These are phyloP conservation scores for Fraxinus sp. DNA, from an alignment of 305 asterid species.

Conservation along the genomic window DNA sequence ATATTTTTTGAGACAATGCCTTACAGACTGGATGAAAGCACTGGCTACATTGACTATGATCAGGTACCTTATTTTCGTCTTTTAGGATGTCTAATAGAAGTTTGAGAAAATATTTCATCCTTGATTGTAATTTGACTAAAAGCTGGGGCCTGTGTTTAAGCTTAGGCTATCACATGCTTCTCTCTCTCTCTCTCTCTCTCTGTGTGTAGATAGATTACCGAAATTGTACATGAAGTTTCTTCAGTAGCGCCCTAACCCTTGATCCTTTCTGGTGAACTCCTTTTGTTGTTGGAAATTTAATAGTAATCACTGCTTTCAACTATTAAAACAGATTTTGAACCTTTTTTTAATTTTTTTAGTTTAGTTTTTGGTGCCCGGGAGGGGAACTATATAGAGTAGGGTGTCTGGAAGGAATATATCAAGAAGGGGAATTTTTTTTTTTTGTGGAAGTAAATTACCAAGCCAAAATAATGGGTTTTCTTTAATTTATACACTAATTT, in stretches of 20 bases:
- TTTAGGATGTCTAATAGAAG: conserved; percentile 10
- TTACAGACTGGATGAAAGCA: conserved; percentile 86
- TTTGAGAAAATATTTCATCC: not conserved
- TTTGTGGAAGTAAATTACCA: not conserved
- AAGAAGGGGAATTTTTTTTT: no score
- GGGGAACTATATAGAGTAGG: not conserved
- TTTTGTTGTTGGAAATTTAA: not conserved
- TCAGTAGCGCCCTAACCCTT: no score
- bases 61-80: conserved; percentile 49
- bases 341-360: not conserved
- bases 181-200: no score
- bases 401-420: not conserved
- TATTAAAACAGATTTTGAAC: not conserved
- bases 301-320: not conserved
- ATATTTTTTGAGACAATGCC: conserved; percentile 98
- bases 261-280: not conserved
- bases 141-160: not conserved
- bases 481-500: not conserved
- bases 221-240: no score
- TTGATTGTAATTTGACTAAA: not conserved
- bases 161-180: not conserved
- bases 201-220: no score
- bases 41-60: conserved; percentile 91
- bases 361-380: not conserved
- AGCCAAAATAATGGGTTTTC: not conserved